Evolutionary conservation across 75 land plant species (phyloP), one percentile per base, ranked within the genome.

Genomic region (Larix kaempferi): DNA sequence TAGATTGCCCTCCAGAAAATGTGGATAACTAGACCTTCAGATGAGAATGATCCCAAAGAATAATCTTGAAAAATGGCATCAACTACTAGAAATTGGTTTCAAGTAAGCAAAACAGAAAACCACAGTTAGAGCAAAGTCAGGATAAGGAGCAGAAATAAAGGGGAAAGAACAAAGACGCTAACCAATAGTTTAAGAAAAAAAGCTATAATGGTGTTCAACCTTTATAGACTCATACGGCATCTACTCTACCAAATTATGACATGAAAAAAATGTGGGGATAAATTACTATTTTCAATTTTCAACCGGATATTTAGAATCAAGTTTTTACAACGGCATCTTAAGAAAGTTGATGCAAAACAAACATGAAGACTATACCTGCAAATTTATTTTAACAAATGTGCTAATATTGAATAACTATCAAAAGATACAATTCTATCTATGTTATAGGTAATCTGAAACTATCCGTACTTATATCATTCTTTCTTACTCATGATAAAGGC

Each of bases 101-200:
- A 69, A 37, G n/a, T n/a, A 69, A 17, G 52, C 37, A 35, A 69
- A 69, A 14, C 1, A 69, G 72, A 69, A 69, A 69, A 44, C n/a
- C 19, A 69, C 22, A 65, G 7, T 65, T 19, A 17, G 37, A 64
- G 37, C 10, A 25, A 37, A 16, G 29, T 33, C 5, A 37, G 39
- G 39, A 37, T 69, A 37, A 17, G 22, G 12, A 6, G 11, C 22
- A 41, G 0, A 22, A 7, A 41, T 52, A n/a, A 39, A 7, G 2
- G 11, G 23, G 39, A 69, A 35, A 69, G 23, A 39, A 19, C 7
- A 19, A 13, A 19, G 10, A 69, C 3, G 8, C 37, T 69, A 44
- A 23, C 3, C 10, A 22, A 69, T 37, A 17, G 16, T 39, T 19
- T 69, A 15, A 69, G 8, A 5, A 69, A 21, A 39, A 67, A 39